Evolutionary conservation across 306 rosid genomes (phyloP).

Genomic region (Casuarina glauca): DNA sequence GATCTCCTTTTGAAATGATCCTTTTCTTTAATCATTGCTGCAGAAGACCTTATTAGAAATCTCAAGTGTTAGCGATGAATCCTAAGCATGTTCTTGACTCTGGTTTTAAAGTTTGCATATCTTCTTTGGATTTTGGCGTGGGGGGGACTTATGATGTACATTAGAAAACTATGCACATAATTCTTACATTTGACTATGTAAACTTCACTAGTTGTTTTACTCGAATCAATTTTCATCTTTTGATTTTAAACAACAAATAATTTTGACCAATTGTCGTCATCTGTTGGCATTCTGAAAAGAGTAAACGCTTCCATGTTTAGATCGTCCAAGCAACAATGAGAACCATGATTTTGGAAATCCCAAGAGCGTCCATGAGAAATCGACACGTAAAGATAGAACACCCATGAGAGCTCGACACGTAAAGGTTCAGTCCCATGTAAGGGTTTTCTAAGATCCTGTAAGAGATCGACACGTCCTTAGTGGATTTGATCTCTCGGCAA

Average conservation of each 20-base stretch:
- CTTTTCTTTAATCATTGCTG: not conserved
- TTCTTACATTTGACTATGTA: no score
- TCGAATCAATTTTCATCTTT: no score
- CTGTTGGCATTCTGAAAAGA: no score
- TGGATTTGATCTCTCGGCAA: not conserved
- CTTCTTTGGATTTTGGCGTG: no score
- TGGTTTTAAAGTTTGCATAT: not conserved
- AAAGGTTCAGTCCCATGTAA: not conserved
- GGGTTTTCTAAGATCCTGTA: not conserved
- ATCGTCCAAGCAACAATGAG: not conserved
- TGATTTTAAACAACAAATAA: no score
- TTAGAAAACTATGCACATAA: no score
- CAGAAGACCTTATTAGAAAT: not conserved
- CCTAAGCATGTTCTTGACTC: no score
- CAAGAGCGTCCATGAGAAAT: not conserved
- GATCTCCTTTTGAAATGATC: not conserved
- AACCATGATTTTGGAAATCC: not conserved
- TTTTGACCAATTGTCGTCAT: no score
- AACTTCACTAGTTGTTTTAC: no score
- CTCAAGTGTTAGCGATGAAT: not conserved
- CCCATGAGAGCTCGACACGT: conserved; percentile 15
- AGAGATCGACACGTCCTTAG: conserved; percentile 6
- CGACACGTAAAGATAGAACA: not conserved
- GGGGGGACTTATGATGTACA: no score
- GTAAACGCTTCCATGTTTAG: not conserved